Evolutionary conservation across 179 eudicot species (phyloP).

Genomic region (Spergularia azorica): DNA sequence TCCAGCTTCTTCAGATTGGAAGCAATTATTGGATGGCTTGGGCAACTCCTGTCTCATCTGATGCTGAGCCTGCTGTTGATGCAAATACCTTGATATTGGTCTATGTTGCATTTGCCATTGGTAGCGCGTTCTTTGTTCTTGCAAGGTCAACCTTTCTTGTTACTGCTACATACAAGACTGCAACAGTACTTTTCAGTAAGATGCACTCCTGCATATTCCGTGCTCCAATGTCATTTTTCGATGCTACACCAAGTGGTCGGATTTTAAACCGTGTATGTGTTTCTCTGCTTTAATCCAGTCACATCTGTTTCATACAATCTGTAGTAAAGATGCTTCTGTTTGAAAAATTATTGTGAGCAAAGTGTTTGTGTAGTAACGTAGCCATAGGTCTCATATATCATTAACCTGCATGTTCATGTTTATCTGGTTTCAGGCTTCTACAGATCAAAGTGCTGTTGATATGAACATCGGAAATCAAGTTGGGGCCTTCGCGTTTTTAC

Average conservation of each 20-base stretch:
- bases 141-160: constrained; percentile 43
- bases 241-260: constrained; percentile 76
- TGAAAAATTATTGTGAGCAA: neutral
- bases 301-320: neutral
- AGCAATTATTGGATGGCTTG: constrained; percentile 97
- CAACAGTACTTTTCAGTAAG: constrained; percentile 50
- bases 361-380: neutral
- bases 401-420: neutral
- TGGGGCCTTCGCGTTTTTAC: constrained; percentile 51
- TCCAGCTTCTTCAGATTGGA: constrained; percentile 54
- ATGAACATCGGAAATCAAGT: constrained; percentile 48
- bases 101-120: constrained; percentile 61
- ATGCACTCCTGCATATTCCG: constrained; percentile 63
- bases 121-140: constrained; percentile 63
- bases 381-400: neutral
- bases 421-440: constrained; percentile 61
- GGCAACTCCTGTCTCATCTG: constrained; percentile 79
- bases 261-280: constrained; percentile 52
- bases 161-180: constrained; percentile 52
- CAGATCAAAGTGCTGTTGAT: constrained; percentile 82
- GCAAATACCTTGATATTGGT: constrained; percentile 56
- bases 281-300: neutral
- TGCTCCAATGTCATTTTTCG: constrained; percentile 78
- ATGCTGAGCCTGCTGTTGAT: constrained; percentile 45
- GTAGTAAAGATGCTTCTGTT: neutral